Conservation (phyloP, 2,329 filamentous ascomycete genomes). For the Pyrenochaeta sp. region DNA sequence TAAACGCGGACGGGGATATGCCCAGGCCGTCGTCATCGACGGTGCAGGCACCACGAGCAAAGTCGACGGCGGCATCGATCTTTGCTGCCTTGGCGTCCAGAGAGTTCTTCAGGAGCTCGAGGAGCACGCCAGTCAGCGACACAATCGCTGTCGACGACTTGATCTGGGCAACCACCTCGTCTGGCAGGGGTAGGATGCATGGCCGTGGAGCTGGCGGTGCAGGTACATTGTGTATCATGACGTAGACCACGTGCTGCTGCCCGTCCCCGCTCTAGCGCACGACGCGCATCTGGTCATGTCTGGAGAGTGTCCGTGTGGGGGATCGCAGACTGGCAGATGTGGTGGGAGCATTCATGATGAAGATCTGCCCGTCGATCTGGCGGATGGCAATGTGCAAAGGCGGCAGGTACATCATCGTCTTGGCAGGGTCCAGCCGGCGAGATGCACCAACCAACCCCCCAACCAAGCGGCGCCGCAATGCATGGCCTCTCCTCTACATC, state of each 20-base stretch:
- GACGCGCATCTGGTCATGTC: constrained; percentile 15
- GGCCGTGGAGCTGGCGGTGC: not conserved
- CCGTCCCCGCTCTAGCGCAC: constrained; percentile 5
- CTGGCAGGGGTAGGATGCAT: constrained; percentile 72
- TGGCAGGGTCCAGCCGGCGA: constrained; percentile 24
- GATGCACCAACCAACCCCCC: constrained; percentile 2
- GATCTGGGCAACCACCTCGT: constrained; percentile 78
- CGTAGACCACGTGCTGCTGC: constrained; percentile 10
- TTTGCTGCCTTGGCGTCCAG: constrained; percentile 79
- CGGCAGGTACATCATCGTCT: not conserved
- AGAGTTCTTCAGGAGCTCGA: constrained; percentile 81
- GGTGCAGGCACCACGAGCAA: constrained; percentile 75
- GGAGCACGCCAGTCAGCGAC: constrained; percentile 74
- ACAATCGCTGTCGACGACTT: constrained; percentile 84
- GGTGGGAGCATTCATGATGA: too few species aligned
- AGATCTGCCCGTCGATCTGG: constrained; percentile 13
- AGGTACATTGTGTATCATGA: constrained; percentile 14
- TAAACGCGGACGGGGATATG: constrained; percentile 77
- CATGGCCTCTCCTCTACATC: not conserved
- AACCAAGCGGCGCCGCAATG: not conserved
- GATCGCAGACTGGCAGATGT: constrained; percentile 2
- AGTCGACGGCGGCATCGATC: constrained; percentile 77
- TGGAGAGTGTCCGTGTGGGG: not conserved
- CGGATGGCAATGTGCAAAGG: not conserved
- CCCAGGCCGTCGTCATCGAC: constrained; percentile 88